A percentile compares a stretch with the other conserved stretches of the same genome.
Evolutionary conservation across 345 rosid genomes (phyloP).

Genomic region (Citrus reticulata): DNA sequence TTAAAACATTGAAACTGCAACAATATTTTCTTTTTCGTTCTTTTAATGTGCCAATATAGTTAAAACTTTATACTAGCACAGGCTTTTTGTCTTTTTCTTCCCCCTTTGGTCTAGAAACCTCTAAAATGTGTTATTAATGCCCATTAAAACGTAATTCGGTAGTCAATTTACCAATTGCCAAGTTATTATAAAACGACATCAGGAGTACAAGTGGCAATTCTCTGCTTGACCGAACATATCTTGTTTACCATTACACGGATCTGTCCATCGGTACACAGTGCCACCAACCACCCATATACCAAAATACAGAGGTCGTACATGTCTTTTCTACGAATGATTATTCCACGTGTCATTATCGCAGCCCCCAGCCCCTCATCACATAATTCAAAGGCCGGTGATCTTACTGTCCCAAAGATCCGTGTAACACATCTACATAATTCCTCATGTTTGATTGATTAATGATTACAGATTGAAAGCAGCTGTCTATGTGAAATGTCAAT

Average conservation of each 20-base stretch:
- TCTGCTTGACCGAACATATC: background rate
- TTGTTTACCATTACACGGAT: background rate
- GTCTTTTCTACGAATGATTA: slow-evolving; percentile 3
- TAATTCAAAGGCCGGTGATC: background rate
- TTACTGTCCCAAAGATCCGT: background rate
- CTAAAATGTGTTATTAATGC: background rate
- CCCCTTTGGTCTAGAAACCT: too few relatives aligned
- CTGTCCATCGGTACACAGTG: background rate
- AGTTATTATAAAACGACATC: background rate
- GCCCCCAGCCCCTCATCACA: background rate
- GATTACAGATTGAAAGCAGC: background rate
- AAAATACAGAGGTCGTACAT: background rate
- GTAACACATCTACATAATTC: background rate
- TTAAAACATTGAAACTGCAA: too few relatives aligned
- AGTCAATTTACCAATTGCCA: background rate
- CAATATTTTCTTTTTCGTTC: too few relatives aligned
- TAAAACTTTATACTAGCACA: too few relatives aligned
- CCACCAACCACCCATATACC: background rate
- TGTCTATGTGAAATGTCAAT: background rate
- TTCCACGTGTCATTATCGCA: slow-evolving; percentile 3
- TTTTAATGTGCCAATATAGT: too few relatives aligned
- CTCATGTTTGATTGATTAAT: background rate
- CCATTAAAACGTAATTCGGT: background rate
- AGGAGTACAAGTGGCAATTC: slow-evolving; percentile 7
- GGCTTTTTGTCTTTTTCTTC: too few relatives aligned